These are phyloP conservation scores for Cercospora canescens DNA, from an alignment of 2,329 filamentous ascomycete genomes.

Conservation along the genomic window DNA sequence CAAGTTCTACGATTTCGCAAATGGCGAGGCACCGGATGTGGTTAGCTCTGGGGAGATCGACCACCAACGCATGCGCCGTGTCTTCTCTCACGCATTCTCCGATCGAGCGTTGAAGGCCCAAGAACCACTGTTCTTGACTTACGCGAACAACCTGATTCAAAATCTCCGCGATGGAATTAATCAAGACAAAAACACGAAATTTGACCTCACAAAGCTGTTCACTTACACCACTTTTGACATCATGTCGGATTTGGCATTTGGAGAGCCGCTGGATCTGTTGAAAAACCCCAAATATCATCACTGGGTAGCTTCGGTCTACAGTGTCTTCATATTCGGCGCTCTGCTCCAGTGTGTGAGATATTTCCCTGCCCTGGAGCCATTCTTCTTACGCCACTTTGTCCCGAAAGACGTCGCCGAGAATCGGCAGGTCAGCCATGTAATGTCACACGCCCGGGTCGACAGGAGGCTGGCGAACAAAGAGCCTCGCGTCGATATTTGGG, in stretches of 20 bases:
- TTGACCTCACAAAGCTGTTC: slow-evolving; percentile 31
- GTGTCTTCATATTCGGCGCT: slow-evolving; percentile 9
- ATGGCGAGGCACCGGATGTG: background rate
- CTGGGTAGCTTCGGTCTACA: slow-evolving; percentile 30
- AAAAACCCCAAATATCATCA: slow-evolving; percentile 35
- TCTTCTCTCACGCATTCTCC: slow-evolving; percentile 43
- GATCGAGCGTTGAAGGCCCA: slow-evolving; percentile 43
- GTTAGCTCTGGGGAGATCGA: slow-evolving; percentile 34
- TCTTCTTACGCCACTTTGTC: background rate
- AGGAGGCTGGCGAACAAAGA: slow-evolving; percentile 18
- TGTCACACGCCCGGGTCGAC: slow-evolving; percentile 12
- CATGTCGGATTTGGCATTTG: slow-evolving; percentile 32
- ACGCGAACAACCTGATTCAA: slow-evolving; percentile 43
- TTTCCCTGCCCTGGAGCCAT: background rate
- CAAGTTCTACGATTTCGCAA: slow-evolving; percentile 31
- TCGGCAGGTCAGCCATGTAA: slow-evolving; percentile 3
- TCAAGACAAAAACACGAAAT: slow-evolving; percentile 23
- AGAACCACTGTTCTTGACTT: slow-evolving; percentile 41
- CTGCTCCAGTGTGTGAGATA: slow-evolving; percentile 11
- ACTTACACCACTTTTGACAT: slow-evolving; percentile 31
- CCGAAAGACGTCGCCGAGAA: background rate
- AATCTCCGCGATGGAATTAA: slow-evolving; percentile 33
- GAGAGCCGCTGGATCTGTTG: slow-evolving; percentile 36
- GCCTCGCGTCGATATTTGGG: slow-evolving; percentile 20
- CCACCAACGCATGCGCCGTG: slow-evolving; percentile 41